A percentile compares a stretch with the other conserved stretches of the same genome.
These are phyloP conservation scores for Beauveria varroae DNA, from an alignment of 2,329 filamentous ascomycete genomes.

Conservation along the genomic window DNA sequence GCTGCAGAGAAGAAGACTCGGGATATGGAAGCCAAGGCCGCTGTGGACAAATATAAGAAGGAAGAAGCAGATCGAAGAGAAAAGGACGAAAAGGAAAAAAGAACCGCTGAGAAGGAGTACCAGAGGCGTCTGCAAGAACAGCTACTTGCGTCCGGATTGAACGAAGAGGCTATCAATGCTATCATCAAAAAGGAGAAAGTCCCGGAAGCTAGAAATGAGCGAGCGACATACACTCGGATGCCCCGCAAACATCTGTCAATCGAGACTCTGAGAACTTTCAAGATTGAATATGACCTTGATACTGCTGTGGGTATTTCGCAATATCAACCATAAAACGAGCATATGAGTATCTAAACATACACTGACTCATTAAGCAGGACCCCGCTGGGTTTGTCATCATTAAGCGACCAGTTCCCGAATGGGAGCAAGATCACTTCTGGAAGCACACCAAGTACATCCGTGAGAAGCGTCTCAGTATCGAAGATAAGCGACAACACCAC, in stretches of 20 bases:
- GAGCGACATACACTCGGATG: constrained; percentile 58
- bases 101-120: constrained; percentile 45
- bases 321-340: neutral
- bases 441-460: constrained; percentile 60
- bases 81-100: constrained; percentile 40
- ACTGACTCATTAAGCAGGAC: constrained; percentile 41
- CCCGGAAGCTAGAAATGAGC: constrained; percentile 22
- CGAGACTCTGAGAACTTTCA: constrained; percentile 49
- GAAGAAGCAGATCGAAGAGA: constrained; percentile 39
- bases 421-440: constrained; percentile 65
- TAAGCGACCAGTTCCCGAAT: constrained; percentile 64
- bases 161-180: constrained; percentile 50
- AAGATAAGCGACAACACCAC: constrained; percentile 36
- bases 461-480: constrained; percentile 45
- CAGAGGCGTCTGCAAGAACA: constrained; percentile 49
- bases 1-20: constrained; percentile 34
- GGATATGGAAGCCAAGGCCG: constrained; percentile 40
- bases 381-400: constrained; percentile 64
- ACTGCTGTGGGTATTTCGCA: constrained; percentile 33
- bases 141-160: constrained; percentile 49
- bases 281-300: constrained; percentile 52
- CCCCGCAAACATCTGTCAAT: constrained; percentile 52
- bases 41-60: constrained; percentile 42
- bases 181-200: constrained; percentile 51
- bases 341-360: neutral